Percentiles rank a stretch among this genome's conserved stretches.
Conservation (phyloP, 2,329 filamentous ascomycete species). For the Hypoxylon sp. region DNA sequence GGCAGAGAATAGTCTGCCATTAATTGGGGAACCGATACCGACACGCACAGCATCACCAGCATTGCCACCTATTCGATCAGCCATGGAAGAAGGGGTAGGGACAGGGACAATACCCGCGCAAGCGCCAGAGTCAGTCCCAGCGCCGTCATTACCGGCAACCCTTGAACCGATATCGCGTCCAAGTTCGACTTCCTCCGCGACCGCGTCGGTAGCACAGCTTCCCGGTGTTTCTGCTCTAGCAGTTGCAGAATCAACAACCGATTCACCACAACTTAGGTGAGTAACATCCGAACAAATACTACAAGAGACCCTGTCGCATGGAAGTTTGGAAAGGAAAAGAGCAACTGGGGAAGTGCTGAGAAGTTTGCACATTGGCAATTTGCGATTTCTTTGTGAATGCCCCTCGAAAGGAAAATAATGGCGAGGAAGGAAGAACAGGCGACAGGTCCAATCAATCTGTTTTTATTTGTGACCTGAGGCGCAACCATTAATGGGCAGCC, state of each 20-base stretch:
- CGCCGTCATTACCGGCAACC: constrained; percentile 53
- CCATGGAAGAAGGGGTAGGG: constrained; percentile 62
- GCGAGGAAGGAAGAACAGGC: not conserved
- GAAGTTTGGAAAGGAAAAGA: not conserved
- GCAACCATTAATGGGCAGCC: not conserved
- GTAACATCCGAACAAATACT: constrained; percentile 41
- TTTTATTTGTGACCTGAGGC: not conserved
- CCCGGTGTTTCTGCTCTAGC: constrained; percentile 61
- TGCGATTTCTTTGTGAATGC: constrained; percentile 5
- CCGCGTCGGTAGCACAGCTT: constrained; percentile 58
- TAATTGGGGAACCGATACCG: constrained; percentile 39
- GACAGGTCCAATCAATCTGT: not conserved
- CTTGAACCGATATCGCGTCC: constrained; percentile 64
- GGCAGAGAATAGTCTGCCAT: constrained; percentile 40
- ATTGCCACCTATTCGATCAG: constrained; percentile 45
- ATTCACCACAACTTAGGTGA: constrained; percentile 62
- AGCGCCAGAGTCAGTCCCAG: too few relatives aligned
- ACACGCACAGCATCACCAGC: constrained; percentile 41
- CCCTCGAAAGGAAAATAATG: not conserved
- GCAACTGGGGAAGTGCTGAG: not conserved
- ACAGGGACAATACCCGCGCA: not conserved
- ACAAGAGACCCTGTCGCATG: constrained; percentile 3
- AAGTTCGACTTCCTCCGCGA: constrained; percentile 63
- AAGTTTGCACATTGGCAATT: constrained; percentile 5
- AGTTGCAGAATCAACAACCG: constrained; percentile 54